Evolutionary conservation across 1,284 basidiomycete genomes (phyloP), one percentile per base, ranked within the genome.

Genomic region (Leucoagaricus sp.): DNA sequence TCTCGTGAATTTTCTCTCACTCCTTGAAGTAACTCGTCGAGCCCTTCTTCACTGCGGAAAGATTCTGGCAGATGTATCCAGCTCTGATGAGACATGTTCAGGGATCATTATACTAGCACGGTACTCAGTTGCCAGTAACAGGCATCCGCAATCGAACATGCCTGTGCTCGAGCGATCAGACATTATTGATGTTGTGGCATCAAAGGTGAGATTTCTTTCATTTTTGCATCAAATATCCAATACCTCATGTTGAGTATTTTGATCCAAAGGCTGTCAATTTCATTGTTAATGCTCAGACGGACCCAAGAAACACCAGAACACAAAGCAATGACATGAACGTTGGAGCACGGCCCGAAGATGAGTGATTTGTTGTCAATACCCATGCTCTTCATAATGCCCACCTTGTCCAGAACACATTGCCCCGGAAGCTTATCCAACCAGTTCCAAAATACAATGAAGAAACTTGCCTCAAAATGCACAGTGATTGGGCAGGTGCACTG

Each of bases 271-370:
- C 58, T 48, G 49, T 70, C 10, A 47, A 58, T 7, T 69, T 67
- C 52, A 53, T 45, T 5, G 59, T 69, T 53, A 69, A 68, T 49
- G 62, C 58, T 29, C 66, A 70, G 36, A 66, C 67, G 54, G 65
- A 69, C 17, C 36, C 36, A 38, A 38, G 36, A 38, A n/a, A n/a
- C 17, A 10, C 36, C 36, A n/a, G 17, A 5, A 38, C 36, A n/a
- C n/a, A n/a, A n/a, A n/a, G n/a, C n/a, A n/a, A n/a, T n/a, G n/a
- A n/a, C n/a, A 19, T 17, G 25, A 7, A 28, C 41, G 9, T 4
- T 47, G 15, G 15, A 6, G 23, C 13, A 4, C 8, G n/a, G 19
- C 28, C 45, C 8, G 25, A 28, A 29, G 7, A 47, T 28, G 23
- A 47, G 10, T 38, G 26, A 42, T 55, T 45, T 33, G 25, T 59